phyloP scores from a whole-genome alignment of 2,329 filamentous ascomycete genomes.

The Diaporthe citri region DNA sequence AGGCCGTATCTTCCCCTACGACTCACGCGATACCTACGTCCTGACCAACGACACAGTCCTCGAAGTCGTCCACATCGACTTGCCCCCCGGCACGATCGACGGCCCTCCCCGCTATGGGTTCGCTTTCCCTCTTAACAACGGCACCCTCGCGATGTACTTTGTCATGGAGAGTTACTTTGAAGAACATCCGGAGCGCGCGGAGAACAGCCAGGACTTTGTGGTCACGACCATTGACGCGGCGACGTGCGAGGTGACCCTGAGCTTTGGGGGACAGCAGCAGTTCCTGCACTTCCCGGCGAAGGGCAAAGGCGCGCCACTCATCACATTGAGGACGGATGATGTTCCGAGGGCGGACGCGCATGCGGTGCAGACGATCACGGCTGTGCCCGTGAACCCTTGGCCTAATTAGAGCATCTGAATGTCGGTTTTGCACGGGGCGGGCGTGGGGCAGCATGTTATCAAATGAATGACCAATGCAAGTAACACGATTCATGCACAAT shows the following conservation, averaged over 20 bases:
- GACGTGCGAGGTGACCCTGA: slow-evolving; percentile 14
- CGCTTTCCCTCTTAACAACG: not conserved
- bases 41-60: slow-evolving; percentile 6
- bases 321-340: slow-evolving; percentile 3
- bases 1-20: slow-evolving; percentile 11
- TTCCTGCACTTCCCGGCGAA: not conserved
- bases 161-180: not conserved
- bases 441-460: not conserved
- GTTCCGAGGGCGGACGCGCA: not conserved
- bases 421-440: not conserved
- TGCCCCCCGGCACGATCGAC: not conserved
- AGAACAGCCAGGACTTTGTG: not conserved
- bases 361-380: not conserved
- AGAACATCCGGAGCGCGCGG: slow-evolving; percentile 1
- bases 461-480: not conserved
- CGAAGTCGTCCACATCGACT: not conserved
- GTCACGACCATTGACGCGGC: not conserved
- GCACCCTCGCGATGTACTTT: not conserved
- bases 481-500: not conserved
- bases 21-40: not conserved
- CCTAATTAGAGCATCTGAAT: not conserved
- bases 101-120: not conserved
- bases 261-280: not conserved
- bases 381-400: not conserved
- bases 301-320: not conserved